A percentile compares a stretch with the other conserved stretches of the same genome.
Evolutionary conservation across 768 basidiomycete genomes (phyloP).

Genomic region (Leccinum variicolor): DNA sequence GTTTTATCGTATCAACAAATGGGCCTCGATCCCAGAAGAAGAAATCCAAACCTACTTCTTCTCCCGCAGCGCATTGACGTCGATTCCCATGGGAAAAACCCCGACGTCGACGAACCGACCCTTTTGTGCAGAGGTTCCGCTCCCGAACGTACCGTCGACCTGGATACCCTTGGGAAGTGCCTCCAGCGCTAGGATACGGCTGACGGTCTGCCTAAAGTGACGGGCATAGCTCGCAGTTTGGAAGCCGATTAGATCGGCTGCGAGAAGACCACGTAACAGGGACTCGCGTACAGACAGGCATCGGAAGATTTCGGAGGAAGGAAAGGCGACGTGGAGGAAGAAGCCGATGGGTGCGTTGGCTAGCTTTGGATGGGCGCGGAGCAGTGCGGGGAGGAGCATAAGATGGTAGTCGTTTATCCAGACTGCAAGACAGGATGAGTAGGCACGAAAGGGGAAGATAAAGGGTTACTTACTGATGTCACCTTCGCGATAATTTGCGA

Average conservation of each 20-base stretch:
- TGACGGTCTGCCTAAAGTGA: conserved; percentile 83
- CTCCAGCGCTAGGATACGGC: conserved; percentile 74
- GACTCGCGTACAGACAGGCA: conserved; percentile 78
- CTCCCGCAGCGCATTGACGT: conserved; percentile 62
- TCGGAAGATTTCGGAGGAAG: conserved; percentile 92
- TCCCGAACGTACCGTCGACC: conserved; percentile 34
- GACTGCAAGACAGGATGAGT: conserved; percentile 33
- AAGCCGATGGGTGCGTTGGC: conserved; percentile 56
- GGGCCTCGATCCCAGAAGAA: conserved; percentile 2
- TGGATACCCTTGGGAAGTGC: conserved; percentile 83
- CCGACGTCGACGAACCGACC: conserved; percentile 80
- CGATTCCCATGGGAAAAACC: conserved; percentile 90
- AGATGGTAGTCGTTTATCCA: conserved; percentile 97
- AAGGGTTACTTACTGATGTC: conserved; percentile 58
- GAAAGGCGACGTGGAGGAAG: conserved; percentile 97
- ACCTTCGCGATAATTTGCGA: conserved; percentile 76
- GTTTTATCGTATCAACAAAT: not conserved
- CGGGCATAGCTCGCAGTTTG: conserved; percentile 82
- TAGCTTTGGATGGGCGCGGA: conserved; percentile 60
- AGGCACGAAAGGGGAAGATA: not conserved
- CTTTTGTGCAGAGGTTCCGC: conserved; percentile 4
- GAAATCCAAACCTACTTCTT: conserved; percentile 48
- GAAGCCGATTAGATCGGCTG: conserved; percentile 90
- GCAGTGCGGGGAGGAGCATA: conserved; percentile 84
- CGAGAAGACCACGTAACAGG: conserved; percentile 85